Evolutionary conservation across 148 eudicot genomes (phyloP).

Genomic region (Fallopia convolvulus): DNA sequence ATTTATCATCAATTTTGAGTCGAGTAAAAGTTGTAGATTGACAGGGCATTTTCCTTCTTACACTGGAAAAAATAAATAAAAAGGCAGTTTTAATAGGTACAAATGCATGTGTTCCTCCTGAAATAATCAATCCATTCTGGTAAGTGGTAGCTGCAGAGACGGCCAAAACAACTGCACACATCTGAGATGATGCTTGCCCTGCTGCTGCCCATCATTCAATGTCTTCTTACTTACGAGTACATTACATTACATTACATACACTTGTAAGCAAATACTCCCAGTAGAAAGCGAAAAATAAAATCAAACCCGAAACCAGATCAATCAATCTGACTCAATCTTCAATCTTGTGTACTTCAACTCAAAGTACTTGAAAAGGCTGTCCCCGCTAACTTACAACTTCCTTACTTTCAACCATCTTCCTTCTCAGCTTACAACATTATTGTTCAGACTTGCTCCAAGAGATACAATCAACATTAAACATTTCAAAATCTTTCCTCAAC

Average conservation of each 20-base stretch:
- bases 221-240: neutral
- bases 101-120: slow-evolving; percentile 11
- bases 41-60: neutral
- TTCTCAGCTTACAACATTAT: neutral
- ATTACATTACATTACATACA: neutral
- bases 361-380: neutral
- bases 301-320: neutral
- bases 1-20: no score
- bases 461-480: no score
- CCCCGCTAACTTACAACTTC: neutral
- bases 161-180: slow-evolving; percentile 7
- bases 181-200: neutral
- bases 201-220: neutral
- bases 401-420: neutral
- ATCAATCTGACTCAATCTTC: neutral
- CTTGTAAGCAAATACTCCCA: neutral
- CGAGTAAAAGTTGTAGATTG: no score
- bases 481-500: no score
- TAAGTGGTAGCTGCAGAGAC: neutral
- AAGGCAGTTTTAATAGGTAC: neutral
- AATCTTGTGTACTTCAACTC: neutral
- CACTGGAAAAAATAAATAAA: neutral
- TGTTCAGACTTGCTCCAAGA: no score
- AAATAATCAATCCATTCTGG: slow-evolving; percentile 5
- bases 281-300: neutral